These are phyloP conservation scores for Phlyctochytrium arcticum DNA, from an alignment of 192 early-diverging fungal genomes.

Conservation along the genomic window DNA sequence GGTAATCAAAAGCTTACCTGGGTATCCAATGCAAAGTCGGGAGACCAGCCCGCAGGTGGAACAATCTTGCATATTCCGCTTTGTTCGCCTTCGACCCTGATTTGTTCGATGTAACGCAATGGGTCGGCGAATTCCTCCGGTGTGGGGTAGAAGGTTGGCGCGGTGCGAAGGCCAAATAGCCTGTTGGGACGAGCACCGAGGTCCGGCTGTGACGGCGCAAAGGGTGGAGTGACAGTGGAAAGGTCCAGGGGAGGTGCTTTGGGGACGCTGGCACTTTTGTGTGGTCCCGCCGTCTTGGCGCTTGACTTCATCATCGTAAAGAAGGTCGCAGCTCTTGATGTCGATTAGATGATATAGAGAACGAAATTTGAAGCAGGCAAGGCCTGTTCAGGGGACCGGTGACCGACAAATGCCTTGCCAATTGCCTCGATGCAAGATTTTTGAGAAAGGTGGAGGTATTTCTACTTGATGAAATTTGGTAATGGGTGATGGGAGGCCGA, in stretches of 20 bases:
- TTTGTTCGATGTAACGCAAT: conserved; percentile 76
- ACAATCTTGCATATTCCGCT: conserved; percentile 92
- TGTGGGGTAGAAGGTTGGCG: conserved; percentile 79
- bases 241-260: conserved; percentile 25
- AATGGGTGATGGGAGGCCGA: no score
- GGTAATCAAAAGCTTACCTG: conserved; percentile 40
- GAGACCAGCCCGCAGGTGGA: conserved; percentile 81
- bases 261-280: conserved; percentile 3
- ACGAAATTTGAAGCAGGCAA: no score
- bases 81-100: conserved; percentile 68
- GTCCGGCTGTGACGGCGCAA: conserved; percentile 4
- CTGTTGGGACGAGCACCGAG: not conserved
- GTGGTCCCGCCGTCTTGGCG: not conserved
- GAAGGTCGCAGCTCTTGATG: no score
- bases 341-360: no score
- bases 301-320: not conserved
- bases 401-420: no score
- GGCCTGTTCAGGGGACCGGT: no score
- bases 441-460: no score
- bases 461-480: no score
- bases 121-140: conserved; percentile 79
- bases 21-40: conserved; percentile 77
- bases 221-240: conserved; percentile 12
- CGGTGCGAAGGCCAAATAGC: conserved; percentile 68
- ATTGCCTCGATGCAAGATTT: no score